Evolutionary conservation across 2,329 filamentous ascomycete species (phyloP).

Genomic region (Pseudogymnoascus sp.): DNA sequence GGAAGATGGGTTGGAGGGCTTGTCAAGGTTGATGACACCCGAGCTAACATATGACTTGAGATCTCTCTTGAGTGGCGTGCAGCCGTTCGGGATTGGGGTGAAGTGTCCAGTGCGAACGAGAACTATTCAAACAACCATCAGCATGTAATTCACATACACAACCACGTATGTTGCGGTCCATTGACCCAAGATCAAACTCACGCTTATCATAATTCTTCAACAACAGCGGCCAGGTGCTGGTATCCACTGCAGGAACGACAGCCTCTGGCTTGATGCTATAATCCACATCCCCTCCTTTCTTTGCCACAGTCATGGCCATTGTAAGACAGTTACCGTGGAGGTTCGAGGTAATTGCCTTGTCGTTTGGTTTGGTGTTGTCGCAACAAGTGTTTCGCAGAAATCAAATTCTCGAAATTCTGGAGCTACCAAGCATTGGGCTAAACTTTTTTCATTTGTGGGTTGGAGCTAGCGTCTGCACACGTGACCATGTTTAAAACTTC

Average conservation of each 20-base stretch:
- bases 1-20: constrained; percentile 93
- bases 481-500: neutral
- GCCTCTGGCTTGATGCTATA: constrained; percentile 90
- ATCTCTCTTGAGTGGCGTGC: constrained; percentile 83
- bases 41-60: constrained; percentile 95
- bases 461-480: constrained; percentile 4
- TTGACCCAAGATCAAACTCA: constrained; percentile 38
- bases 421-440: constrained; percentile 8
- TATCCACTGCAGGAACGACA: constrained; percentile 67
- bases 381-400: constrained; percentile 7
- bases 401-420: constrained; percentile 9
- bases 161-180: neutral
- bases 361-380: constrained; percentile 9
- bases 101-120: constrained; percentile 92
- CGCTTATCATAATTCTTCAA: constrained; percentile 93
- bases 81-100: constrained; percentile 90
- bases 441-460: constrained; percentile 11
- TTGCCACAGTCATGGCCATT: constrained; percentile 40
- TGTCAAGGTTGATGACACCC: constrained; percentile 97
- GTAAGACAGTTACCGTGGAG: constrained; percentile 15
- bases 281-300: constrained; percentile 54
- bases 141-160: constrained; percentile 15
- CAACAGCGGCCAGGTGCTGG: constrained; percentile 84
- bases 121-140: constrained; percentile 43
- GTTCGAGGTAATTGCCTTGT: constrained; percentile 10